A percentile compares a stretch with the other conserved stretches of the same genome.
phyloP scores from a whole-genome alignment of 768 basidiomycete genomes.

The Podaxis mareebaensis region DNA sequence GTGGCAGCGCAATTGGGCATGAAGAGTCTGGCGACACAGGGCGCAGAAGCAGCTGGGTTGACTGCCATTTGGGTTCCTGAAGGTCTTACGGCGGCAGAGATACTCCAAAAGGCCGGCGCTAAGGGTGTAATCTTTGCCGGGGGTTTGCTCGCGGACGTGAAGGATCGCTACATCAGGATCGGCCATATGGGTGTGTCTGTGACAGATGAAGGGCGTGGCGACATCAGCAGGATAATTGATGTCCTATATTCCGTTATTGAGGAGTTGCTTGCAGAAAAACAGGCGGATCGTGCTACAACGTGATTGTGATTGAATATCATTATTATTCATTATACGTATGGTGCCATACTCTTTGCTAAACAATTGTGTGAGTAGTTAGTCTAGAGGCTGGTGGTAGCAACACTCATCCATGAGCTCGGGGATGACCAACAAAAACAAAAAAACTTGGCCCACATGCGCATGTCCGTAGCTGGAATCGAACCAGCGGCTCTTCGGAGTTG shows the following conservation, averaged over 20 bases:
- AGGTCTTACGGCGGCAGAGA: conserved; percentile 63
- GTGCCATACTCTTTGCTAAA: too few relatives aligned
- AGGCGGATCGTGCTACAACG: neutral
- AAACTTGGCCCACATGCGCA: neutral
- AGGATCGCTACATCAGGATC: conserved; percentile 74
- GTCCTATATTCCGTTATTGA: conserved; percentile 1
- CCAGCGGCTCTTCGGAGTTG: conserved; percentile 31
- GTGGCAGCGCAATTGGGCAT: conserved; percentile 66
- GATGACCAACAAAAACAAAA: neutral
- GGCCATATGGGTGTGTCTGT: conserved; percentile 88
- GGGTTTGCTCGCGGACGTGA: conserved; percentile 77
- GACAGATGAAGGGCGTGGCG: conserved; percentile 61
- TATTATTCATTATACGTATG: neutral
- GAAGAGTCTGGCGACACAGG: conserved; percentile 57
- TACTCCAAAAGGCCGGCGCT: conserved; percentile 65
- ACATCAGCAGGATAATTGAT: conserved; percentile 58
- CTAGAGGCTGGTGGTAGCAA: neutral
- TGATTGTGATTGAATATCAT: neutral
- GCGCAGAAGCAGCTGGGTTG: conserved; percentile 77
- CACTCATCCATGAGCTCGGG: too few relatives aligned
- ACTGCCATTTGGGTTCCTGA: conserved; percentile 83
- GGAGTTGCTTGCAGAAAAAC: conserved; percentile 9
- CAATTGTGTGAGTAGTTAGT: neutral
- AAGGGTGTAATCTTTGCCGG: conserved; percentile 77
- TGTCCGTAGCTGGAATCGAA: conserved; percentile 36